Evolutionary conservation across 208 protist species (phyloP).

Genomic region (Crithidia thermophila): DNA sequence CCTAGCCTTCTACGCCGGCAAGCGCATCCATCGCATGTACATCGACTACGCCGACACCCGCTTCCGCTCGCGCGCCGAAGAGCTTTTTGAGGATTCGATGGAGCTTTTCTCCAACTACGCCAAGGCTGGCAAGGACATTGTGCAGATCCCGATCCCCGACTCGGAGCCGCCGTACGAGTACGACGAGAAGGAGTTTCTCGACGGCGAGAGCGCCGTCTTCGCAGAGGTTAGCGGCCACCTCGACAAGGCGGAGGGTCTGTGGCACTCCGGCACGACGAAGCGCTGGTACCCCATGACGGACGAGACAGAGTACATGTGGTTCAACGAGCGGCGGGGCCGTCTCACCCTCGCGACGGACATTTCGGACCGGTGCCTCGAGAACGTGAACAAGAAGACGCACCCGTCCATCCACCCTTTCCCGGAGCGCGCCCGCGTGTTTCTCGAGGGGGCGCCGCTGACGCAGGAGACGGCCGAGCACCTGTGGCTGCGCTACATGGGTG

Average conservation of each 20-base stretch:
- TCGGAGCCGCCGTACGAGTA: constrained; percentile 84
- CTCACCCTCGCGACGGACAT: constrained; percentile 82
- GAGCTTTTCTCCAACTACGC: constrained; percentile 86
- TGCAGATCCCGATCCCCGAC: constrained; percentile 89
- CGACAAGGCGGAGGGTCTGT: constrained; percentile 84
- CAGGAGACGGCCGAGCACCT: constrained; percentile 92
- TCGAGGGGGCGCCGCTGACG: constrained; percentile 86
- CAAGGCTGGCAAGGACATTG: constrained; percentile 71
- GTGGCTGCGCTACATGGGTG: constrained; percentile 91
- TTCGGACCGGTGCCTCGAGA: constrained; percentile 87
- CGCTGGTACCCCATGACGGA: constrained; percentile 90
- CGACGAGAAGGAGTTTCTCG: constrained; percentile 89
- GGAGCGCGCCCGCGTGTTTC: constrained; percentile 76
- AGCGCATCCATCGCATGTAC: constrained; percentile 70
- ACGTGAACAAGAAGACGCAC: constrained; percentile 91
- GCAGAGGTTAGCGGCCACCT: constrained; percentile 79
- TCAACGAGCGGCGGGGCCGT: constrained; percentile 86
- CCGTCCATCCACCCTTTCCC: constrained; percentile 92
- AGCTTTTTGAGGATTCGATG: constrained; percentile 83
- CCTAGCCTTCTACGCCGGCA: constrained; percentile 76
- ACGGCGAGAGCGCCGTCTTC: constrained; percentile 84
- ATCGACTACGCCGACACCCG: constrained; percentile 76
- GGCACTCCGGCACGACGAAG: constrained; percentile 80
- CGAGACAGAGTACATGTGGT: constrained; percentile 93
- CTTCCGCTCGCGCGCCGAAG: constrained; percentile 78